A percentile compares a stretch with the other conserved stretches of the same genome.
These are phyloP conservation scores for Plantago ovata DNA, from an alignment of 257 asterid genomes.

Conservation along the genomic window DNA sequence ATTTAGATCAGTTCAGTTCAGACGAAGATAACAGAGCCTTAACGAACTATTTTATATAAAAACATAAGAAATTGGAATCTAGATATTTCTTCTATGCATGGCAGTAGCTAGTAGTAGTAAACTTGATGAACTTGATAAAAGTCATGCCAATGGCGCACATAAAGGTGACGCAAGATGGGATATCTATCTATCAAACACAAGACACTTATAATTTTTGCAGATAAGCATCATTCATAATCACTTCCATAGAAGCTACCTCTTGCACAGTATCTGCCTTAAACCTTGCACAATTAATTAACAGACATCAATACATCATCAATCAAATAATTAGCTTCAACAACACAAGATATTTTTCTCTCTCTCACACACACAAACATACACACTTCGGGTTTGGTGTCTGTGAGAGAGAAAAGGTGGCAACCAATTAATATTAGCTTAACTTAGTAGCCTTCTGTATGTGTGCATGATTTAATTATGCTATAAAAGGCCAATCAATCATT, in stretches of 20 bases:
- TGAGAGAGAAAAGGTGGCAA: not conserved
- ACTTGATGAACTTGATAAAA: conserved; percentile 1
- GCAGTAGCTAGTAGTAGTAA: not conserved
- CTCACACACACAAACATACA: conserved; percentile 18
- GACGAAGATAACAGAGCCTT: no score
- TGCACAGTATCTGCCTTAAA: conserved; percentile 33
- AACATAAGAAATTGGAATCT: no score
- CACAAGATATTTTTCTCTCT: conserved; percentile 19
- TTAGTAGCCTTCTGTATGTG: not conserved
- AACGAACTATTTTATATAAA: no score
- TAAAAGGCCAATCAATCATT: not conserved
- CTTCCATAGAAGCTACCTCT: conserved; percentile 29
- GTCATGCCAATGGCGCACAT: conserved; percentile 28
- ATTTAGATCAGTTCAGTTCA: no score
- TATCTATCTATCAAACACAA: not conserved
- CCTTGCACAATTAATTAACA: conserved; percentile 23
- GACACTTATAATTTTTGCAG: conserved; percentile 7
- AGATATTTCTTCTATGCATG: no score
- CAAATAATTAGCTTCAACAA: not conserved
- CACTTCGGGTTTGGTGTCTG: no score
- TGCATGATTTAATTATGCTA: no score
- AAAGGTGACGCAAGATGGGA: conserved; percentile 14
- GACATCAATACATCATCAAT: conserved; percentile 12
- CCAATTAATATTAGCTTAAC: not conserved
- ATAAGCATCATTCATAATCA: conserved; percentile 1